Base-by-base conservation (phyloP, 106 monocot species). In the Agapanthus africanus region DNA sequence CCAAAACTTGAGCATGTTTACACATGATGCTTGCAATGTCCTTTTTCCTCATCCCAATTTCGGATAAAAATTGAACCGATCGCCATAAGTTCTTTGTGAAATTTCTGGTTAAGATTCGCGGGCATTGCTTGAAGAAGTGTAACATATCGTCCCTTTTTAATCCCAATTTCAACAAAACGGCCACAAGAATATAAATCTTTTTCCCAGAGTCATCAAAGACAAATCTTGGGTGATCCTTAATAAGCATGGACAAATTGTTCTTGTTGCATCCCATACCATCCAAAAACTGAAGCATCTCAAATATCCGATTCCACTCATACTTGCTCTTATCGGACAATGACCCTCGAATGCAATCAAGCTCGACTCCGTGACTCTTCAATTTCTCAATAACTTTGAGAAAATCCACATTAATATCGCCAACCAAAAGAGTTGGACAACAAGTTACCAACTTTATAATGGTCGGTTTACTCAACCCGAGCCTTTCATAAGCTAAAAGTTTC, bases 131-230 rank as follows among this genome's bases (percentile, higher is more conserved):
- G 51, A 94, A 85, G 15, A 94, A 76, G 40, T 32, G 57, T 35
- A 85, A 51, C 59, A 94, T 83, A 1, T 59, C 57, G 11, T 73
- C 52, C 64, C 54, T 83, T 42, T 68, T 79, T 50, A 87, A 60
- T 25, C 94, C 94, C 40, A 88, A 50, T 77, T 94, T 94, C 66
- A 85, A 67, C 47, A 91, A 76, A 69, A 83, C 40, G n/a, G 82
- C 85, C 42, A 86, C 87, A 46, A 94, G 54, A 14, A 79, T 68
- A 72, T 88, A 90, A 51, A 94, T 81, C 63, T 91, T 90, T 66
- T 87, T 94, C 40, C 94, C 94, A 23, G 90, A 94, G 67, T 91
- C 83, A 69, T 90, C 68, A 66, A 94, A 91, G 67, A 91, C 46
- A 69, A 94, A 90, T 79, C 71, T 79, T 0, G 94, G 94, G 47